Evolutionary conservation across 371 early-diverging fungal genomes (phyloP).

Genomic region (Mortierella sp.): DNA sequence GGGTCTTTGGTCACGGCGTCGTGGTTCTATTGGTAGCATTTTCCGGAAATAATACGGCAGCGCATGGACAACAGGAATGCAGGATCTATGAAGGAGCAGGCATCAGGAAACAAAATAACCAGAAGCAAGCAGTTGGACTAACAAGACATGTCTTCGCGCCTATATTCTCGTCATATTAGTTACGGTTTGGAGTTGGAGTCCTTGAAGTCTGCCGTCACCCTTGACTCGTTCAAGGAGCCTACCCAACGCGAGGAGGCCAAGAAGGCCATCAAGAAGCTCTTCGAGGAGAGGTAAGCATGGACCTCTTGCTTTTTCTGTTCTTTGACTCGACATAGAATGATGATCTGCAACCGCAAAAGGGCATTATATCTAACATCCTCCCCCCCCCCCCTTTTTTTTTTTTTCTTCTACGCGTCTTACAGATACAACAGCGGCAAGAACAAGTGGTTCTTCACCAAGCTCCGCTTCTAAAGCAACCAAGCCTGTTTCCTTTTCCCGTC

Average conservation of each 20-base stretch:
- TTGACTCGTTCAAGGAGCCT: constrained; percentile 95
- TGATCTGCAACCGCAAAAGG: not conserved
- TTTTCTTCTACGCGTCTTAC: not conserved
- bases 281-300: constrained; percentile 83
- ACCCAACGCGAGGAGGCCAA: constrained; percentile 91
- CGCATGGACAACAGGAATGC: not conserved
- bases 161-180: constrained; percentile 44
- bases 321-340: not conserved
- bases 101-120: not conserved
- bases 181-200: constrained; percentile 89
- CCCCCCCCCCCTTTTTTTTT: not conserved
- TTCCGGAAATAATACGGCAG: not conserved
- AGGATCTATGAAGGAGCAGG: not conserved
- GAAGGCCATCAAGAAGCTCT: constrained; percentile 94
- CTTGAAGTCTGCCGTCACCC: constrained; percentile 88
- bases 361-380: not conserved
- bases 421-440: constrained; percentile 97
- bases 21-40: not conserved
- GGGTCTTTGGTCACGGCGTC: too few species aligned
- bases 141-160: not conserved
- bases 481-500: constrained; percentile 3
- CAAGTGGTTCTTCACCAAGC: constrained; percentile 99
- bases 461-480: constrained; percentile 86
- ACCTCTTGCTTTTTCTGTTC: not conserved
- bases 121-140: not conserved